phyloP scores from a whole-genome alignment of 345 rosid species.

The Salix koriyanagi region DNA sequence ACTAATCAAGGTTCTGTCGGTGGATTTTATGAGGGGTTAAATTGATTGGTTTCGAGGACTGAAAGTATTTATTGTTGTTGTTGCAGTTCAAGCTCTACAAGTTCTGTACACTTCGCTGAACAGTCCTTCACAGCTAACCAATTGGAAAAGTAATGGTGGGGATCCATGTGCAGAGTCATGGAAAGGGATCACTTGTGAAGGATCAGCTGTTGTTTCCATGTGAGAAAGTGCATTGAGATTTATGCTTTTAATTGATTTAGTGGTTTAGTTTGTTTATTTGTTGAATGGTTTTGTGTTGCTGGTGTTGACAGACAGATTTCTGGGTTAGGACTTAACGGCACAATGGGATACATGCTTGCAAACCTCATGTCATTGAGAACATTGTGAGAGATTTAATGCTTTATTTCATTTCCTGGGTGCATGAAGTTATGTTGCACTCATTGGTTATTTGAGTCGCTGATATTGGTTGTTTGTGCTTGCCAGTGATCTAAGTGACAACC shows the following conservation, averaged over 20 bases:
- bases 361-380: slow-evolving; percentile 62
- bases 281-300: slow-evolving; percentile 10
- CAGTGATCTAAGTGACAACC: slow-evolving; percentile 90
- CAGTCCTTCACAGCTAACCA: slow-evolving; percentile 77
- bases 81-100: slow-evolving; percentile 86
- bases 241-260: not conserved
- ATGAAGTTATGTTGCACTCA: slow-evolving; percentile 1
- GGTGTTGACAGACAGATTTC: slow-evolving; percentile 62
- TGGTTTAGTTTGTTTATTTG: not conserved
- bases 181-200: slow-evolving; percentile 85
- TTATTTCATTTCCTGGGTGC: not conserved
- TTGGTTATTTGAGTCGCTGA: slow-evolving; percentile 16
- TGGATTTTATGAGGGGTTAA: not conserved
- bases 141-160: slow-evolving; percentile 72
- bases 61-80: slow-evolving; percentile 2
- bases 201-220: slow-evolving; percentile 87
- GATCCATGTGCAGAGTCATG: slow-evolving; percentile 98
- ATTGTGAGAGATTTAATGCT: slow-evolving; percentile 44
- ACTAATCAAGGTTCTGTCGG: not conserved
- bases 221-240: slow-evolving; percentile 24
- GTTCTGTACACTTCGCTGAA: slow-evolving; percentile 70
- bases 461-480: slow-evolving; percentile 16
- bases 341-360: slow-evolving; percentile 88
- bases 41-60: not conserved
- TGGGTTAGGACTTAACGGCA: slow-evolving; percentile 69